Percentiles rank a stretch among this genome's conserved stretches.
Evolutionary conservation across 805 yeast genomes (phyloP).

Genomic region (Lipomyces anomalus): DNA sequence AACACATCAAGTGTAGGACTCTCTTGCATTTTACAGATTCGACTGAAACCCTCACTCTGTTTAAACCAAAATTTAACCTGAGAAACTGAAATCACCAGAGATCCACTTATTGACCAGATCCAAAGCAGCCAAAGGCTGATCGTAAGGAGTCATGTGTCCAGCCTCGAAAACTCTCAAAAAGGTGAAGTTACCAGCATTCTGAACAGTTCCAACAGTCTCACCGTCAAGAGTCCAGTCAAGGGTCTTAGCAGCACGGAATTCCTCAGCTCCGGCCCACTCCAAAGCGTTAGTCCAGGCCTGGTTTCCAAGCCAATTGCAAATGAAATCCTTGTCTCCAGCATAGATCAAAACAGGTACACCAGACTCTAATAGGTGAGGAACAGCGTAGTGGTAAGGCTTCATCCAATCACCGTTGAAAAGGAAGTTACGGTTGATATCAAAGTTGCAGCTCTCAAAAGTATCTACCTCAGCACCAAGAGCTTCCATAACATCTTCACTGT

Average conservation of each 20-base stretch:
- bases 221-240: constrained; percentile 40
- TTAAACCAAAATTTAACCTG: constrained; percentile 1
- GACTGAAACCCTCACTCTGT: no score
- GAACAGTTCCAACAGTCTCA: constrained; percentile 62
- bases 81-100: constrained; percentile 47
- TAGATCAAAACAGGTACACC: constrained; percentile 79
- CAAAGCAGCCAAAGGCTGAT: constrained; percentile 72
- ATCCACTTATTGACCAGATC: constrained; percentile 87
- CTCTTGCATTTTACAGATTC: neutral
- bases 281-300: constrained; percentile 75
- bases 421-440: constrained; percentile 73
- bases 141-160: constrained; percentile 94
- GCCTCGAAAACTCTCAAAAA: constrained; percentile 82
- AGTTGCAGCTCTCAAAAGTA: constrained; percentile 67
- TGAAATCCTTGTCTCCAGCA: constrained; percentile 94
- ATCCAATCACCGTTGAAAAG: constrained; percentile 85
- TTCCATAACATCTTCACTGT: constrained; percentile 64
- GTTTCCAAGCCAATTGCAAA: constrained; percentile 96
- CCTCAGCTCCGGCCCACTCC: constrained; percentile 57
- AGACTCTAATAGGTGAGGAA: constrained; percentile 62
- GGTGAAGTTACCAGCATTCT: constrained; percentile 65
- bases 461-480: constrained; percentile 91
- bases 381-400: constrained; percentile 70
- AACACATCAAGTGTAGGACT: neutral
- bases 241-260: constrained; percentile 42